A percentile compares a stretch with the other conserved stretches of the same genome.
Conservation (phyloP, 306 rosid genomes). For the Trifolium repens region DNA sequence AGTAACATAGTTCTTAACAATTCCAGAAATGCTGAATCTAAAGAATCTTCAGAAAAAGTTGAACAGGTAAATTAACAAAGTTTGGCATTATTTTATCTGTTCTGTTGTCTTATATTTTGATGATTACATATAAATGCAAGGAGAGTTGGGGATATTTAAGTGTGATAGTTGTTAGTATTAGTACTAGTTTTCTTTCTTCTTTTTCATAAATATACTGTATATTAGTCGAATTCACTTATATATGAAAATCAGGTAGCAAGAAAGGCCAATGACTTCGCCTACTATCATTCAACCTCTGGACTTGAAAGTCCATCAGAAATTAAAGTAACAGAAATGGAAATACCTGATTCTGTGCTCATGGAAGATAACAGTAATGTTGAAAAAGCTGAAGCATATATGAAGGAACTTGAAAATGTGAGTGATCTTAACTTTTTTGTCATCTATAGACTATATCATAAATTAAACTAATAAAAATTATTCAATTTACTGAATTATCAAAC, state of each 20-base stretch:
- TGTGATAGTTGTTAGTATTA: conserved; percentile 6
- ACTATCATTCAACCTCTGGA: conserved; percentile 41
- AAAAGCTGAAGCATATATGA: conserved; percentile 80
- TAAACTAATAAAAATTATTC: conserved; percentile 14
- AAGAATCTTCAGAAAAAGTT: conserved; percentile 52
- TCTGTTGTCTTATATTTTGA: conserved; percentile 27
- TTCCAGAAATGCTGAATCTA: conserved; percentile 55
- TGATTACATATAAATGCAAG: conserved; percentile 32
- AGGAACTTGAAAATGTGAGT: conserved; percentile 93
- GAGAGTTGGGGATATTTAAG: conserved; percentile 25
- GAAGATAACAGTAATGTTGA: conserved; percentile 74
- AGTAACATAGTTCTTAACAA: conserved; percentile 40
- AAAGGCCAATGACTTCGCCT: conserved; percentile 39
- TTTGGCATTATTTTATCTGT: conserved; percentile 28
- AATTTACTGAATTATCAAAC: conserved; percentile 28
- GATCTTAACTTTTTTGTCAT: conserved; percentile 27
- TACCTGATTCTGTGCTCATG: conserved; percentile 46
- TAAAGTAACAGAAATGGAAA: conserved; percentile 59
- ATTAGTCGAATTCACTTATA: conserved; percentile 35
- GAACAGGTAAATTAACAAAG: conserved; percentile 58
- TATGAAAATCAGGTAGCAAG: conserved; percentile 50
- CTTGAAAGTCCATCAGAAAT: conserved; percentile 51
- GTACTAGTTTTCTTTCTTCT: conserved; percentile 21
- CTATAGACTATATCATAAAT: conserved; percentile 22
- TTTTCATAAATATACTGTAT: not conserved